Percentiles rank a stretch among this genome's conserved stretches.
phyloP scores from a whole-genome alignment of 2,329 filamentous ascomycete genomes.

The Orbilia oligospora region DNA sequence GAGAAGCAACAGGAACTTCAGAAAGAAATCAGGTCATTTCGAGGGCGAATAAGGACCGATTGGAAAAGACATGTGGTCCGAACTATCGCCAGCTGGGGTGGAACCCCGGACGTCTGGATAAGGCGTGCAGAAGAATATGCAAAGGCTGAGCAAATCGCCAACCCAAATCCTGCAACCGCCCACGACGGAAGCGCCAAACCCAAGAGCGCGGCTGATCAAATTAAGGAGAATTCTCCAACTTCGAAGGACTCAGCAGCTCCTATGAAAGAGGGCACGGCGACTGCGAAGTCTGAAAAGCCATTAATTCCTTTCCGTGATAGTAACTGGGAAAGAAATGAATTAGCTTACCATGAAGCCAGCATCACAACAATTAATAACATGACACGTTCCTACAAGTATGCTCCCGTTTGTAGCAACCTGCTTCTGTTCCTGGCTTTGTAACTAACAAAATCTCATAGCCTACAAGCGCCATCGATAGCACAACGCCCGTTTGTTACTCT shows the following conservation, averaged over 20 bases:
- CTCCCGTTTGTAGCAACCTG: too few relatives aligned
- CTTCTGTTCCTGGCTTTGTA: too few relatives aligned
- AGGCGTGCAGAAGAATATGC: slow-evolving; percentile 80
- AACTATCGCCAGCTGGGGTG: slow-evolving; percentile 82
- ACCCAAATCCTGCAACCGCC: slow-evolving; percentile 73
- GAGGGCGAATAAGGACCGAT: slow-evolving; percentile 80
- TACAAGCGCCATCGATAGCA: slow-evolving; percentile 91
- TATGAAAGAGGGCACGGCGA: background rate
- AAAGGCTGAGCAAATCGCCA: slow-evolving; percentile 77
- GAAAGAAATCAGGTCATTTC: slow-evolving; percentile 78
- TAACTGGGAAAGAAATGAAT: slow-evolving; percentile 80
- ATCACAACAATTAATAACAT: slow-evolving; percentile 83
- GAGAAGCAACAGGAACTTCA: slow-evolving; percentile 96
- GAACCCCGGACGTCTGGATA: slow-evolving; percentile 81
- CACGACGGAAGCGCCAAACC: slow-evolving; percentile 61
- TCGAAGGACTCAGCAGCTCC: slow-evolving; percentile 25
- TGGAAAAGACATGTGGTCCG: slow-evolving; percentile 88
- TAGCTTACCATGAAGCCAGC: slow-evolving; percentile 80
- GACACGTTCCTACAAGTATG: slow-evolving; percentile 84
- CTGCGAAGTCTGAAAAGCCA: slow-evolving; percentile 59
- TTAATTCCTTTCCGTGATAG: slow-evolving; percentile 80
- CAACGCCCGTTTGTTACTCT: slow-evolving; percentile 93
- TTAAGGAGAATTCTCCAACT: slow-evolving; percentile 1
- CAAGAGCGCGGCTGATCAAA: slow-evolving; percentile 15
- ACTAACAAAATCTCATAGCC: slow-evolving; percentile 62